phyloP scores from a whole-genome alignment of 176 grass and related monocot genomes.

The Aegilops speltoides region DNA sequence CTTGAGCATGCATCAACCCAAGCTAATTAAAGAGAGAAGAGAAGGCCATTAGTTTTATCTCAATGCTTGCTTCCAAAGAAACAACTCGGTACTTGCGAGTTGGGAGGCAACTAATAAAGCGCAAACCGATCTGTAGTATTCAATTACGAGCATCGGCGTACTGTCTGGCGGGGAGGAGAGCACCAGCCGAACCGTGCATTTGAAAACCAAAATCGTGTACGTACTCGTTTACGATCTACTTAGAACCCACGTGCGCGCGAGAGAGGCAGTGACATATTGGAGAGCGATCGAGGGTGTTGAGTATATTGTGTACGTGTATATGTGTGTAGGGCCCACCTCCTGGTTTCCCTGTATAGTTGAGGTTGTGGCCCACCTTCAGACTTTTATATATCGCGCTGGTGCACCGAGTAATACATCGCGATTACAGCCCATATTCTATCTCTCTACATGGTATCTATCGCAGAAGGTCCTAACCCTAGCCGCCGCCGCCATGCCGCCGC shows the following conservation, averaged over 20 bases:
- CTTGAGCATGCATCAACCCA: slow-evolving; percentile 48
- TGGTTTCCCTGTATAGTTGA: too few species aligned
- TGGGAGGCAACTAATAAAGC: slow-evolving; percentile 44
- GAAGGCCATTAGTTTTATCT: neutral
- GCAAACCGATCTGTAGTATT: neutral
- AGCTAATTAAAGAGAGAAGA: slow-evolving; percentile 24
- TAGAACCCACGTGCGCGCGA: neutral
- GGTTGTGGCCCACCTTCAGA: too few species aligned
- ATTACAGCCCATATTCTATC: too few species aligned
- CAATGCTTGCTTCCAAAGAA: slow-evolving; percentile 52
- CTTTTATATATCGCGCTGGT: too few species aligned
- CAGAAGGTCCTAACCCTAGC: too few species aligned
- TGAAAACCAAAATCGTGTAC: neutral
- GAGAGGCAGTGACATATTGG: slow-evolving; percentile 25
- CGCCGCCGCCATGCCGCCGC: too few species aligned
- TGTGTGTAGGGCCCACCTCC: too few species aligned
- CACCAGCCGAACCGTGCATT: neutral
- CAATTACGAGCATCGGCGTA: slow-evolving; percentile 24
- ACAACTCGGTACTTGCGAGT: slow-evolving; percentile 29
- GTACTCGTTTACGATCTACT: neutral
- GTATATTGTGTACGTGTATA: too few species aligned
- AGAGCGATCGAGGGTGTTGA: neutral
- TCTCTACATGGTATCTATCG: too few species aligned
- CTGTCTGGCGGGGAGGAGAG: slow-evolving; percentile 7
- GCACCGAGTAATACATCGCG: too few species aligned